A percentile compares a stretch with the other conserved stretches of the same genome.
Conservation (phyloP, 352 stramenopile species). For the Globisporangium cederbergense region DNA sequence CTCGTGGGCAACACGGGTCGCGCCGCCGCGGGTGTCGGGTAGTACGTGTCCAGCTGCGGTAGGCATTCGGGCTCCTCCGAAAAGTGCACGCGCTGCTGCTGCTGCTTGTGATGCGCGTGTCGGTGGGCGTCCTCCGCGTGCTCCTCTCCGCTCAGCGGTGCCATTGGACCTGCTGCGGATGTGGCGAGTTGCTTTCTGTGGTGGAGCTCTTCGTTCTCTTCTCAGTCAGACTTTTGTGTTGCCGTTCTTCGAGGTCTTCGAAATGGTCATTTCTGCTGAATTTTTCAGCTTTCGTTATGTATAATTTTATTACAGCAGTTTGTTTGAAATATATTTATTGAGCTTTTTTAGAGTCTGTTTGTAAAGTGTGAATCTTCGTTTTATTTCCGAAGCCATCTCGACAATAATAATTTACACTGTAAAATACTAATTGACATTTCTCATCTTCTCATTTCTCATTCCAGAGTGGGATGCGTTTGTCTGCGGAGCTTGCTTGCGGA, state of each 20-base stretch:
- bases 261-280: too few species aligned
- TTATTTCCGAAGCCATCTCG: too few species aligned
- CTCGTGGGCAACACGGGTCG: constrained; percentile 41
- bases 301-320: too few species aligned
- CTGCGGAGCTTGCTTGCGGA: too few species aligned
- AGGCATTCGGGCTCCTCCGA: constrained; percentile 33
- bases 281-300: too few species aligned
- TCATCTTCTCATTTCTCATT: too few species aligned
- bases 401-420: too few species aligned
- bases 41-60: constrained; percentile 37
- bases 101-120: background rate
- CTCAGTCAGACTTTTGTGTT: background rate
- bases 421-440: too few species aligned
- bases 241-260: background rate
- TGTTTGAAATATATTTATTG: too few species aligned
- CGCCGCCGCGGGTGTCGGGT: constrained; percentile 34
- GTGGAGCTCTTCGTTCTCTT: background rate
- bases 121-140: background rate
- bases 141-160: constrained; percentile 11
- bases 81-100: constrained; percentile 44
- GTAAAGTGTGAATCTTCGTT: too few species aligned
- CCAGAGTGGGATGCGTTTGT: too few species aligned
- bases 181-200: constrained; percentile 2
- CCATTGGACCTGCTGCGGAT: background rate
- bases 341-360: too few species aligned